Base-by-base conservation (phyloP, 345 rosid genomes). In the Acer yangbiense region DNA sequence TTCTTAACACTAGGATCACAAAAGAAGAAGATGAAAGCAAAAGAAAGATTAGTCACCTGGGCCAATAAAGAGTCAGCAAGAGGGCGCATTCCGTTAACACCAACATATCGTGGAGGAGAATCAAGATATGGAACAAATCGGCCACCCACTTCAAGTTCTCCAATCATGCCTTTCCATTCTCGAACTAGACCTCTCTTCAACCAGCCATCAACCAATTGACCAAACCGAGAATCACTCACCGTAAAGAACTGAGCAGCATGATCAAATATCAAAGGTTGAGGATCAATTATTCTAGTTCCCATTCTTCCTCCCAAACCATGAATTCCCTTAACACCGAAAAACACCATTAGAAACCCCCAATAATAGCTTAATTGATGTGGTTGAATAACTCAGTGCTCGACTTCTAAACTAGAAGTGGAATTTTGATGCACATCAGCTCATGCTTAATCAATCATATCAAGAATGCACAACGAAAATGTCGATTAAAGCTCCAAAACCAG, bases 281-380 rank as follows among this genome's bases (percentile, higher is more conserved):
- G 90, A 70, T 86, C 93, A 57, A 92, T 75, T 68, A 89, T 41
- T 83, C 99, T 86, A 29, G 99, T 95, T 76, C 91, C 98, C 94
- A 95, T 86, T 82, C 99, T 90, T 81, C 99, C 98, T 81, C 98
- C 98, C 82, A 95, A 85, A 60, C 99, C 99, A 88, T 92, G 99
- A 80, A 85, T 85, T 68, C 98, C 25, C 98, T 97, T 93, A 75
- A 55, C 69, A 23, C 13, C 60, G 7, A 72, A 57, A 23, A 65
- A 46, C 39, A 54, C 5, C 14, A 17, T n/a, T 8, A 80, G 54
- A 55, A 76, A 74, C 69, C 55, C 55, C 18, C 54, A 77, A 78
- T 64, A 74, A 21, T 76, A 16, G 12, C 41, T 50, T 23, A 5
- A 2, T 25, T 0, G 25, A 58, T 39, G 46, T 13, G 66, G 32